Percentiles rank a stretch among this genome's conserved stretches.
Evolutionary conservation across 305 asterid genomes (phyloP).

Genomic region (Fraxinus dipetala): DNA sequence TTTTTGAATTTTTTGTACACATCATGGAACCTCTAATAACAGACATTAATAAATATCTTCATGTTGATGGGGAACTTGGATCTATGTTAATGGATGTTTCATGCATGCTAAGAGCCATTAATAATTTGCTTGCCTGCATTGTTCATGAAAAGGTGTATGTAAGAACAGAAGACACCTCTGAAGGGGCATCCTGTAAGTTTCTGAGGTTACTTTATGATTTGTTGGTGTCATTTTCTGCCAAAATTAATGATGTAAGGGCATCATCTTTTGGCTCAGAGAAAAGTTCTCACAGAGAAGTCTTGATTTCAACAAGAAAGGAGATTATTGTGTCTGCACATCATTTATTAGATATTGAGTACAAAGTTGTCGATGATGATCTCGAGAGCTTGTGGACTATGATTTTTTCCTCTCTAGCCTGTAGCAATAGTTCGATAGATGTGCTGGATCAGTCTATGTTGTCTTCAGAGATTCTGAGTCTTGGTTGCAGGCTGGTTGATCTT

Average conservation of each 20-base stretch:
- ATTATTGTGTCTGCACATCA: conserved; percentile 50
- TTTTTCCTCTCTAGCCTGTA: conserved; percentile 52
- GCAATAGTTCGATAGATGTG: conserved; percentile 41
- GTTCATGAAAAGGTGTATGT: conserved; percentile 54
- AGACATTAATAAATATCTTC: conserved; percentile 45
- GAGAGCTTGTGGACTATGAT: conserved; percentile 69
- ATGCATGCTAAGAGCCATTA: conserved; percentile 54
- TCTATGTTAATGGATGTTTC: conserved; percentile 38
- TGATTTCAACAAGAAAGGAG: conserved; percentile 60
- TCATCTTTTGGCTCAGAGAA: conserved; percentile 39
- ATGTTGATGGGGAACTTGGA: conserved; percentile 35
- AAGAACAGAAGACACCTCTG: conserved; percentile 71
- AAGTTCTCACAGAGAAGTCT: conserved; percentile 35
- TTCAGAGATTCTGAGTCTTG: conserved; percentile 51
- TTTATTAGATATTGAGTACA: conserved; percentile 72
- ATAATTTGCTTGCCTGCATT: conserved; percentile 54
- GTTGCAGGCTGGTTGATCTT: conserved; percentile 70
- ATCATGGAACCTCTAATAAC: conserved; percentile 63
- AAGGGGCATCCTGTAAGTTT: conserved; percentile 67
- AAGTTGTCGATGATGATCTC: conserved; percentile 74
- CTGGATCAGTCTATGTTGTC: conserved; percentile 44
- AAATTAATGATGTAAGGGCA: conserved; percentile 34
- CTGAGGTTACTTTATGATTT: conserved; percentile 56
- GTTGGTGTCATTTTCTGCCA: conserved; percentile 51
- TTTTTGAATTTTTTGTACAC: conserved; percentile 66